phyloP scores from a whole-genome alignment of 2,329 filamentous ascomycete species.

The Aspergillus bombycis region DNA sequence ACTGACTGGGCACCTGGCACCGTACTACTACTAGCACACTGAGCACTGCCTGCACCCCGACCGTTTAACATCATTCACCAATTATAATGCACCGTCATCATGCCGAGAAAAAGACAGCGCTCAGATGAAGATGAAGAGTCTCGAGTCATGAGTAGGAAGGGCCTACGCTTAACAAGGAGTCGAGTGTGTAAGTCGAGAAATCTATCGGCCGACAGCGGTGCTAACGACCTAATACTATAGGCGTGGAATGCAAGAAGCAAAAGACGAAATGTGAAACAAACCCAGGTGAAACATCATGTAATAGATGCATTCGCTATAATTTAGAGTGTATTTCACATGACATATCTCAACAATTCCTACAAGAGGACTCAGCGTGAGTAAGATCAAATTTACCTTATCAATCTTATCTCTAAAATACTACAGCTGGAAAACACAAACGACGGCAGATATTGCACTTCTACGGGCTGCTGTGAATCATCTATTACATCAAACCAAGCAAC shows the following conservation, averaged over 20 bases:
- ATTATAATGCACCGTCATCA: neutral
- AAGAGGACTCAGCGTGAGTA: constrained; percentile 13
- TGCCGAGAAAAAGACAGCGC: neutral
- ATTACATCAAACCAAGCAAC: constrained; percentile 6
- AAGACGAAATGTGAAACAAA: constrained; percentile 14
- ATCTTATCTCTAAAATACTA: neutral
- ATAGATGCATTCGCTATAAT: constrained; percentile 3
- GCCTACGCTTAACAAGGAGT: neutral
- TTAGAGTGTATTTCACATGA: constrained; percentile 16
- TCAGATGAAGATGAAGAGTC: neutral
- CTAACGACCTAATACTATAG: neutral
- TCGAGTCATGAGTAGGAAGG: neutral
- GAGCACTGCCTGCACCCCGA: neutral
- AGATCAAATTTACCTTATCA: neutral
- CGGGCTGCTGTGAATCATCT: constrained; percentile 10
- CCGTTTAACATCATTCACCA: neutral
- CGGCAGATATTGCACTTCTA: constrained; percentile 11
- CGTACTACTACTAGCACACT: no score
- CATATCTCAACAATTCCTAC: constrained; percentile 15
- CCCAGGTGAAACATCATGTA: constrained; percentile 23
- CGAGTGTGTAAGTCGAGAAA: constrained; percentile 1
- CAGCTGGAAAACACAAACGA: constrained; percentile 15
- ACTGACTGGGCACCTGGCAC: neutral
- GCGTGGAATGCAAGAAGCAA: constrained; percentile 16
- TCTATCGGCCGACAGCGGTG: neutral